These are phyloP conservation scores for Botrytis cinerea DNA, from an alignment of 2,329 filamentous ascomycete genomes.

Conservation along the genomic window DNA sequence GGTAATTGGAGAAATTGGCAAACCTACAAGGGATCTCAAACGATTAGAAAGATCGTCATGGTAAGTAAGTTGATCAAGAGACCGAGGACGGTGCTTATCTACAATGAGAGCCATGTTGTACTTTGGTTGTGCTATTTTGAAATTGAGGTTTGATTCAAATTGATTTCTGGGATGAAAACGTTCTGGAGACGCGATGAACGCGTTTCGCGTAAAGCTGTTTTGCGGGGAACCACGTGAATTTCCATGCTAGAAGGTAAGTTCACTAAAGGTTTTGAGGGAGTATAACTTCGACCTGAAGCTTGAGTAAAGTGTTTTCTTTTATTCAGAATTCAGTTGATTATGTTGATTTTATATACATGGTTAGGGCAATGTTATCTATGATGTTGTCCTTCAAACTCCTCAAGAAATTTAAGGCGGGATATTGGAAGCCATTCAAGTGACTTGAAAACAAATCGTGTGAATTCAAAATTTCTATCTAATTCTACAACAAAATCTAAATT, in stretches of 20 bases:
- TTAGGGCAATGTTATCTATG: neutral
- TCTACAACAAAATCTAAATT: neutral
- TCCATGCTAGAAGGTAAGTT: neutral
- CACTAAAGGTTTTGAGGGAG: neutral
- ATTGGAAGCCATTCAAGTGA: too few relatives aligned
- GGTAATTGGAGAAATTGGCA: neutral
- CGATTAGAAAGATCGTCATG: conserved; percentile 86
- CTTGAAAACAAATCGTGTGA: neutral
- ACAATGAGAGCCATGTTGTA: conserved; percentile 65
- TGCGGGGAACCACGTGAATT: conserved; percentile 23
- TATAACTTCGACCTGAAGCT: neutral
- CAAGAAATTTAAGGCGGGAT: neutral
- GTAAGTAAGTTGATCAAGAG: conserved; percentile 78
- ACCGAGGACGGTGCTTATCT: conserved; percentile 72
- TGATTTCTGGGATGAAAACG: conserved; percentile 1
- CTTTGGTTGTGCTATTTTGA: neutral
- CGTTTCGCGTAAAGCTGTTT: conserved; percentile 26
- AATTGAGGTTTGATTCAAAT: neutral
- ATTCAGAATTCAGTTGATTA: neutral
- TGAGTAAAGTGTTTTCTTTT: neutral
- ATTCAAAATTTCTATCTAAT: neutral
- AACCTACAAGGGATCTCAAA: conserved; percentile 76
- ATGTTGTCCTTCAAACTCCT: neutral
- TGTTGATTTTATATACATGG: neutral
- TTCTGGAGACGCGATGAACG: conserved; percentile 18